Evolutionary conservation across 2,329 filamentous ascomycete genomes (phyloP), one percentile per base, ranked within the genome.

Genomic region (Colletotrichum simmondsii): DNA sequence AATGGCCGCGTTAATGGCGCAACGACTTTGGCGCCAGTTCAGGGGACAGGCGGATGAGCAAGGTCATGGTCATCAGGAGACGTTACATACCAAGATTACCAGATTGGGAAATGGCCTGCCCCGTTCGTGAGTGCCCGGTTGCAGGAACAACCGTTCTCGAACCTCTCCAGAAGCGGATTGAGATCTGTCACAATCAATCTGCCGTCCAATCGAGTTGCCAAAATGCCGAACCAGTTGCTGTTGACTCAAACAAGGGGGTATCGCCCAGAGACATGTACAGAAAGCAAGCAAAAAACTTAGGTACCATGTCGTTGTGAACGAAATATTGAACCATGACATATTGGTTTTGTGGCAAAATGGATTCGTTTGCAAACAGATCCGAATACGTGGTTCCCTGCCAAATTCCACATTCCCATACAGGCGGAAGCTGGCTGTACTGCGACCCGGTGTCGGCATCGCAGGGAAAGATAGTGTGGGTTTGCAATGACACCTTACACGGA

Each of bases 141-240:
- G 54, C 22, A 65, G 54, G 49, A 57, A 60, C 67, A 70, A 65
- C 60, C 61, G 56, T 73, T 66, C 54, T 71, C 56, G 71, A 73
- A 71, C 49, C 54, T 56, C 30, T 30, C 32, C 60, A 57, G 67
- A 56, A 66, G 67, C 54, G 56, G 46, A 35, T 66, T 57, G 54
- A n/a, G 52, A 62, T 61, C 56, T 53, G 56, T 42, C 60, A 42
- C 60, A 69, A 62, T 61, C 26, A 58, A 56, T 22, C 54, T 24
- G 49, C 35, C 56, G 56, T 61, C 65, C 72, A 73, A 73, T 69
- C 59, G 54, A 60, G 53, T 53, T 52, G 19, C 61, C 35, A 22
- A 73, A 28, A 5, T 58, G 42, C 56, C 56, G 56, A 22, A 37
- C 60, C 26, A 26, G 37, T 64, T 42, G 30, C 22, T 6, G 30